Conservation (phyloP, 352 stramenopile species). For the Globisporangium heterothallicum region DNA sequence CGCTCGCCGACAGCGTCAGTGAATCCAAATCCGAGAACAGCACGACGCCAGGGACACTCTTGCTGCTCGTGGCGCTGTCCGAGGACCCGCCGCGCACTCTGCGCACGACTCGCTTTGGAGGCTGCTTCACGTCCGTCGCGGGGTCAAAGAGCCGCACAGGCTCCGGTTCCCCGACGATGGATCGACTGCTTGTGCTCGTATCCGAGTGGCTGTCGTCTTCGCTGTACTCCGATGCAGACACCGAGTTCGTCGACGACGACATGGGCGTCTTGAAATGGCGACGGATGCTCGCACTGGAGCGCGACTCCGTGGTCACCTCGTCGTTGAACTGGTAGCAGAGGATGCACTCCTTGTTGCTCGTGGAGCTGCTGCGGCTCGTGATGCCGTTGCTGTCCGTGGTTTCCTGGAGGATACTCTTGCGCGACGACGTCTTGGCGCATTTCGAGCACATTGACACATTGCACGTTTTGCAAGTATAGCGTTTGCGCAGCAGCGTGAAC, state of each 20-base stretch:
- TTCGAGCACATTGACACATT: constrained; percentile 45
- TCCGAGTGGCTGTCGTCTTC: constrained; percentile 10
- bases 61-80: constrained; percentile 28
- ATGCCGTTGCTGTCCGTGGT: neutral
- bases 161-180: constrained; percentile 18
- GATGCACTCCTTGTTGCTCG: constrained; percentile 40
- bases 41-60: constrained; percentile 43
- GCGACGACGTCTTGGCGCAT: constrained; percentile 29
- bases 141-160: constrained; percentile 19
- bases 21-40: constrained; percentile 61
- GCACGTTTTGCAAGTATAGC: constrained; percentile 51
- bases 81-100: constrained; percentile 45
- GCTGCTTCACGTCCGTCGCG: constrained; percentile 2
- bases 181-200: constrained; percentile 20
- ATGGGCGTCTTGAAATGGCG: constrained; percentile 26
- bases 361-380: constrained; percentile 1
- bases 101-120: neutral
- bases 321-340: constrained; percentile 55
- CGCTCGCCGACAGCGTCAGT: constrained; percentile 55
- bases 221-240: constrained; percentile 17
- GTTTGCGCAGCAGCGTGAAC: constrained; percentile 64
- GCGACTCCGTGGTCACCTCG: constrained; percentile 14
- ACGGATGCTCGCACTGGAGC: constrained; percentile 25
- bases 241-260: constrained; percentile 10
- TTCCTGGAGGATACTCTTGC: constrained; percentile 3